phyloP scores from a whole-genome alignment of 306 rosid genomes.

The Glycine latifolia region DNA sequence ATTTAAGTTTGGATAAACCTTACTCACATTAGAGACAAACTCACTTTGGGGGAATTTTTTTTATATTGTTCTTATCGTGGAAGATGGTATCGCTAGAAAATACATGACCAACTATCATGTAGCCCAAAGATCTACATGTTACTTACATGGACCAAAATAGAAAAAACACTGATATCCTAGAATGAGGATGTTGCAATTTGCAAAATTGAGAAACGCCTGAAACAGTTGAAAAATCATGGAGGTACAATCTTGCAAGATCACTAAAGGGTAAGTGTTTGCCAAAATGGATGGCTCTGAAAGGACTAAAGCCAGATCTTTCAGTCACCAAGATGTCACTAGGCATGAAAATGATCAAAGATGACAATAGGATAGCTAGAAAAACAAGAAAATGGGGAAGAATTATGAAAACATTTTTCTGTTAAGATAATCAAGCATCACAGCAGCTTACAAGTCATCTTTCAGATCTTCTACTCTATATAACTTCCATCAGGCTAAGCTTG shows the following conservation, averaged over 20 bases:
- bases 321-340: background rate
- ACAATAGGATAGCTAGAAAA: background rate
- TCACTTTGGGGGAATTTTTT: background rate
- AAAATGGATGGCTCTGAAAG: slow-evolving; percentile 3
- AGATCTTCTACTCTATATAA: background rate
- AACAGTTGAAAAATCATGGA: background rate
- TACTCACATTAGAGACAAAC: background rate
- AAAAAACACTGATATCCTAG: background rate
- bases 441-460: slow-evolving; percentile 8
- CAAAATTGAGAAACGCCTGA: background rate
- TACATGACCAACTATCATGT: no score
- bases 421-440: background rate
- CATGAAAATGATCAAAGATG: background rate
- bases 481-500: background rate
- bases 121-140: background rate
- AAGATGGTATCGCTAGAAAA: background rate
- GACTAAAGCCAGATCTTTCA: background rate
- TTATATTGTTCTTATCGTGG: no score
- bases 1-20: background rate
- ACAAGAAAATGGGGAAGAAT: no score
- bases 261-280: background rate
- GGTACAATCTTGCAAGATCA: background rate
- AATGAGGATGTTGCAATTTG: background rate
- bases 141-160: background rate
- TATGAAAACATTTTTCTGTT: no score